These are phyloP conservation scores for Chaetothyriales sp. DNA, from an alignment of 2,329 filamentous ascomycete species.

Conservation along the genomic window DNA sequence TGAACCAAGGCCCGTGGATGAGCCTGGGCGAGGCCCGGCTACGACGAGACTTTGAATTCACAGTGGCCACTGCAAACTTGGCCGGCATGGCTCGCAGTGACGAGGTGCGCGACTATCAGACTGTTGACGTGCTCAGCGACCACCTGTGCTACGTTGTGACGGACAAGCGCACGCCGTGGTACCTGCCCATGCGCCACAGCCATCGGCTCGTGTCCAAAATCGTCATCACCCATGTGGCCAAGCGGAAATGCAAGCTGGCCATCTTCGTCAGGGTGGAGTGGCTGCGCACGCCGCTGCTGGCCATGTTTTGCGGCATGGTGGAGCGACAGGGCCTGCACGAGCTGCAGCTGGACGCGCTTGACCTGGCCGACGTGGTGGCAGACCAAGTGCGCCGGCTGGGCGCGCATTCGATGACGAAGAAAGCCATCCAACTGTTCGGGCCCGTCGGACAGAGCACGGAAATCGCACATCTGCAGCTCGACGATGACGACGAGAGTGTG, in stretches of 20 bases:
- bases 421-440: slow-evolving; percentile 36
- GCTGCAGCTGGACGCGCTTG: slow-evolving; percentile 34
- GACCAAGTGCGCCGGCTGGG: slow-evolving; percentile 36
- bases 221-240: slow-evolving; percentile 84
- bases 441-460: slow-evolving; percentile 33
- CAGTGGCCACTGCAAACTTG: slow-evolving; percentile 53
- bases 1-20: slow-evolving; percentile 77
- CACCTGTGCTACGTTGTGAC: slow-evolving; percentile 58
- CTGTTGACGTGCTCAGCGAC: slow-evolving; percentile 69
- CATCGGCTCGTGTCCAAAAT: slow-evolving; percentile 81
- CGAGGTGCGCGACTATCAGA: slow-evolving; percentile 66
- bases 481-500: slow-evolving; percentile 32
- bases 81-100: slow-evolving; percentile 46
- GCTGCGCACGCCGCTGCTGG: slow-evolving; percentile 48
- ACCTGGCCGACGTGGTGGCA: slow-evolving; percentile 36
- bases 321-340: slow-evolving; percentile 60
- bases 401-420: slow-evolving; percentile 34
- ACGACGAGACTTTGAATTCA: slow-evolving; percentile 68
- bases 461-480: slow-evolving; percentile 27
- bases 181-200: slow-evolving; percentile 64
- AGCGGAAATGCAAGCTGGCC: slow-evolving; percentile 81
- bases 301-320: slow-evolving; percentile 26
- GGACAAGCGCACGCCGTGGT: slow-evolving; percentile 57
- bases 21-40: slow-evolving; percentile 52
- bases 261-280: slow-evolving; percentile 83